Evolutionary conservation across 2,329 filamentous ascomycete genomes (phyloP), one percentile per base, ranked within the genome.

Genomic region (Lasiodiplodia citricola): DNA sequence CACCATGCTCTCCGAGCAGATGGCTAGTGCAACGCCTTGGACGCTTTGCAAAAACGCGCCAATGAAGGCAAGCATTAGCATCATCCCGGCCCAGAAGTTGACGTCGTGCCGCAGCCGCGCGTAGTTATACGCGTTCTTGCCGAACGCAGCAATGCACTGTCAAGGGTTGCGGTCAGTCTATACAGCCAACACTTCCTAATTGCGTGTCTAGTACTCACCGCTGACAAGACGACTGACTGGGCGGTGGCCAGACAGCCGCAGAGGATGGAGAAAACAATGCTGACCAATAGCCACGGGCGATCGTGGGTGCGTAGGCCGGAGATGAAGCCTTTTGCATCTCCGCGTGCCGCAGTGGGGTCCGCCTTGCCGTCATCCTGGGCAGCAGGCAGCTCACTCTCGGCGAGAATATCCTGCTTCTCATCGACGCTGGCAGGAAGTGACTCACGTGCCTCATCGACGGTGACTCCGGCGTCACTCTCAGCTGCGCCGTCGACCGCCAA

Each of bases 191-290:
- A 57, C 31, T 37, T 41, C 14, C n/a, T 4, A 18, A 2, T 41
- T 8, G 16, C 16, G 16, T 21, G 57, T 18, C 7, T 8, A 2
- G 1, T 16, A 54, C 63, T 41, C 47, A 66, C 63, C 14, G 63
- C 63, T 2, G 63, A 66, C 14, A 66, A 37, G 5, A 66, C 41
- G 72, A 97, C 88, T 71, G 91, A 87, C 75, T 91, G 87, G 0
- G 87, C 88, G 13, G 92, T 92, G 77, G 96, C 93, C 65, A 91
- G 93, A 70, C 89, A 90, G 78, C 94, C 94, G 70, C 90, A 91
- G 71, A 97, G 89, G 75, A 91, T 85, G 25, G 91, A 90, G 77
- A 91, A 93, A 77, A 91, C 75, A 16, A 97, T 82, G 14, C 92
- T 94, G 68, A 91, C 70, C 2, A 90, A 44, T 11, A 66, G 31